Evolutionary conservation across 352 stramenopile genomes (phyloP).

Genomic region (Pythium plurisporium): DNA sequence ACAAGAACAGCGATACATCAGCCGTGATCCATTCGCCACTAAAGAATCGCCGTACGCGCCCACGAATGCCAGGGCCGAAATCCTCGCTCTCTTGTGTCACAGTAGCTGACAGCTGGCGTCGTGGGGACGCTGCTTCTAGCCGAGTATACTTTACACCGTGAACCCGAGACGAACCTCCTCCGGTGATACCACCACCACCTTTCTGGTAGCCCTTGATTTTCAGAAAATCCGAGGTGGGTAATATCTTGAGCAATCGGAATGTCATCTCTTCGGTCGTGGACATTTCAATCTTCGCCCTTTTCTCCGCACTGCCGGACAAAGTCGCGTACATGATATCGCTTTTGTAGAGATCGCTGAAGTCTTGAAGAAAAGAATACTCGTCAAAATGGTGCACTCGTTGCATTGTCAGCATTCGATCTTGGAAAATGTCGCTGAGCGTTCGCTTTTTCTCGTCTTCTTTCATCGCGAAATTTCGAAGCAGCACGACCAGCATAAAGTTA

Average conservation of each 20-base stretch:
- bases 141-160: slow-evolving; percentile 22
- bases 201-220: slow-evolving; percentile 55
- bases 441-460: slow-evolving; percentile 79
- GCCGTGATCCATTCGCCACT: slow-evolving; percentile 67
- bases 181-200: background rate
- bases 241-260: slow-evolving; percentile 46
- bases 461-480: slow-evolving; percentile 82
- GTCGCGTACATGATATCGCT: slow-evolving; percentile 78
- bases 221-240: slow-evolving; percentile 63
- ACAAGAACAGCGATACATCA: slow-evolving; percentile 76
- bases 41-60: slow-evolving; percentile 48
- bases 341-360: slow-evolving; percentile 71
- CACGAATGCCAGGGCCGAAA: slow-evolving; percentile 17
- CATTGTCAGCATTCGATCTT: slow-evolving; percentile 76
- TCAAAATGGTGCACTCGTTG: slow-evolving; percentile 76
- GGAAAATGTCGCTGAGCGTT: slow-evolving; percentile 65
- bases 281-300: slow-evolving; percentile 49
- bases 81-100: slow-evolving; percentile 1
- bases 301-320: slow-evolving; percentile 52
- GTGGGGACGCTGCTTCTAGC: slow-evolving; percentile 13
- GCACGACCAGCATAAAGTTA: slow-evolving; percentile 85
- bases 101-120: background rate
- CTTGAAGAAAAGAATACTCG: slow-evolving; percentile 68
- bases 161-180: slow-evolving; percentile 9
- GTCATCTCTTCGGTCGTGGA: slow-evolving; percentile 61